Evolutionary conservation across 2,329 filamentous ascomycete species (phyloP).

Genomic region (Aureobasidium namibiae): DNA sequence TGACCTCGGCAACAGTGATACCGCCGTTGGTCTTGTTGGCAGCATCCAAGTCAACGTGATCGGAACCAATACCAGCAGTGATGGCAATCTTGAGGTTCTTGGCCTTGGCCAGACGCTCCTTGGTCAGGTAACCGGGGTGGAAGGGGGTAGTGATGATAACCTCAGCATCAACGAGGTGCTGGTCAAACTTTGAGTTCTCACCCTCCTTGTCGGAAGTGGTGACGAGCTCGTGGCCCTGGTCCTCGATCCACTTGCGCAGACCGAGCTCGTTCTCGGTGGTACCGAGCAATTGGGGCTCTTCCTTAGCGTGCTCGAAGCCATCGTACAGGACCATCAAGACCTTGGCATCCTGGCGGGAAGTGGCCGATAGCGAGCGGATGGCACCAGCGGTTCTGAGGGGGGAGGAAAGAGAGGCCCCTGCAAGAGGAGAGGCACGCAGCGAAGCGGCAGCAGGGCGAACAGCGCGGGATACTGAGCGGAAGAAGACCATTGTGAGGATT

Average conservation of each 20-base stretch:
- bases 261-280: slow-evolving; percentile 98
- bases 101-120: slow-evolving; percentile 90
- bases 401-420: slow-evolving; percentile 27
- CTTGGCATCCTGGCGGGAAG: slow-evolving; percentile 75
- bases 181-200: slow-evolving; percentile 84
- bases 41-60: slow-evolving; percentile 94
- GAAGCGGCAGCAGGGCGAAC: slow-evolving; percentile 47
- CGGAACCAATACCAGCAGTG: slow-evolving; percentile 95
- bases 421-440: slow-evolving; percentile 36
- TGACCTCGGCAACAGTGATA: slow-evolving; percentile 94
- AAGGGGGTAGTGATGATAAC: slow-evolving; percentile 99
- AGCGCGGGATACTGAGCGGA: slow-evolving; percentile 52
- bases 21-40: slow-evolving; percentile 98
- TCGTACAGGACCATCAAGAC: slow-evolving; percentile 92
- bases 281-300: slow-evolving; percentile 82
- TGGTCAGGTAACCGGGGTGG: slow-evolving; percentile 96
- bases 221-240: slow-evolving; percentile 89
- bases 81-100: slow-evolving; percentile 98
- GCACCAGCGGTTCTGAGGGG: slow-evolving; percentile 37
- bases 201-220: slow-evolving; percentile 98
- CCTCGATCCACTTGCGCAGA: slow-evolving; percentile 94
- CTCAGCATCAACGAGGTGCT: slow-evolving; percentile 93
- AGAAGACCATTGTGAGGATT: slow-evolving; percentile 49
- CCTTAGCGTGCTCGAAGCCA: slow-evolving; percentile 74
- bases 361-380: slow-evolving; percentile 55